A percentile compares a stretch with the other conserved stretches of the same genome.
Conservation (phyloP, 495 filamentous ascomycete species). For the Aspergillus coremiiformis region DNA sequence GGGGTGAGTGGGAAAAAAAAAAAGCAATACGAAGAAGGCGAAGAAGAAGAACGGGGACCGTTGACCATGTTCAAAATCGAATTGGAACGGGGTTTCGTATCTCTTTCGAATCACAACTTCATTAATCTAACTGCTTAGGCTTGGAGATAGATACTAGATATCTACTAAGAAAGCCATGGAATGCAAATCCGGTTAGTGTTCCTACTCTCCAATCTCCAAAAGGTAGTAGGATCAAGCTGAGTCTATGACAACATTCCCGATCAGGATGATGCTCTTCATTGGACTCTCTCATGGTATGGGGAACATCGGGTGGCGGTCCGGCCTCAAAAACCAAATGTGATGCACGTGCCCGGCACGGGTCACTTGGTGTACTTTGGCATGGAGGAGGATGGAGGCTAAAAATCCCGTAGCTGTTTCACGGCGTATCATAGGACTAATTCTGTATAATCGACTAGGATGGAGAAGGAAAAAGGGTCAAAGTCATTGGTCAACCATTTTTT, state of each 20-base stretch:
- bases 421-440: too few relatives aligned
- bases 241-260: neutral
- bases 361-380: constrained; percentile 1
- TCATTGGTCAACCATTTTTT: too few relatives aligned
- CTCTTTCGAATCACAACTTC: too few relatives aligned
- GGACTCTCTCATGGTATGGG: neutral
- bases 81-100: too few relatives aligned
- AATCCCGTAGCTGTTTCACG: neutral
- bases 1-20: neutral
- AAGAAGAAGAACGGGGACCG: neutral
- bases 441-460: too few relatives aligned
- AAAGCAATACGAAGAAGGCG: neutral
- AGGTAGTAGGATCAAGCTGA: neutral
- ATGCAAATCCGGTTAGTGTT: neutral
- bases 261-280: neutral
- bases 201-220: neutral
- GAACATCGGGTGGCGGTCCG: constrained; percentile 4
- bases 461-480: too few relatives aligned
- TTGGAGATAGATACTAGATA: too few relatives aligned
- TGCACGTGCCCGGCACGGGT: constrained; percentile 12
- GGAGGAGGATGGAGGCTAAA: too few relatives aligned
- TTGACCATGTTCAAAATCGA: neutral
- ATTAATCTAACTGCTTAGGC: too few relatives aligned
- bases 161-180: neutral
- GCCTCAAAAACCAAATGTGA: neutral